phyloP scores from a whole-genome alignment of 1,139 yeast species.

The Blastobotrys petasosporus region DNA sequence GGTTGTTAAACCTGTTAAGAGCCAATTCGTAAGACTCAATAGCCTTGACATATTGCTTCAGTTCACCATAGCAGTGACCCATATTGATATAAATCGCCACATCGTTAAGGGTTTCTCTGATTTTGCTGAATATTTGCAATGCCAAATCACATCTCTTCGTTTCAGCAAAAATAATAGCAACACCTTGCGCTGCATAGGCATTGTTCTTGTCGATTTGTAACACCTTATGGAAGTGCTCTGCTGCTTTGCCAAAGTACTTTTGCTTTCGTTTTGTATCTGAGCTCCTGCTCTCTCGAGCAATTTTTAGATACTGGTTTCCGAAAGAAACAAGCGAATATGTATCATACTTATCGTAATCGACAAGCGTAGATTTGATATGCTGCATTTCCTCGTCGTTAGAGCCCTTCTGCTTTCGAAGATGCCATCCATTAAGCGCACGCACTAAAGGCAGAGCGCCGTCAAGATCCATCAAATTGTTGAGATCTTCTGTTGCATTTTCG shows the following conservation, averaged over 20 bases:
- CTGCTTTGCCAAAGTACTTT: constrained; percentile 78
- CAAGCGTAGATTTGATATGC: constrained; percentile 81
- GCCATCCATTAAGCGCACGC: constrained; percentile 93
- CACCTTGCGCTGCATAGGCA: constrained; percentile 96
- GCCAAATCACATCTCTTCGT: constrained; percentile 73
- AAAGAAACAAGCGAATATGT: constrained; percentile 81
- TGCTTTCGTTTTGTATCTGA: constrained; percentile 59
- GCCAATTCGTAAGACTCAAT: constrained; percentile 87
- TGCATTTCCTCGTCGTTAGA: constrained; percentile 38
- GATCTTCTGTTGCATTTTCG: constrained; percentile 42
- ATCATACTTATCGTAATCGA: constrained; percentile 74
- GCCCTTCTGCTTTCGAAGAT: constrained; percentile 44
- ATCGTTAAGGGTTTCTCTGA: constrained; percentile 84
- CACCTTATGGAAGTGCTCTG: constrained; percentile 85
- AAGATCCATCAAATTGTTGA: constrained; percentile 48
- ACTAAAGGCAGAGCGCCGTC: constrained; percentile 67
- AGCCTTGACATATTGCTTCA: constrained; percentile 77
- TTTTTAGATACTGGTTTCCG: constrained; percentile 77
- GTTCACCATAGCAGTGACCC: constrained; percentile 82
- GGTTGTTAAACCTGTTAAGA: constrained; percentile 50
- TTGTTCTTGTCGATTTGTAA: constrained; percentile 76
- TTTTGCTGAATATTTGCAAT: constrained; percentile 77
- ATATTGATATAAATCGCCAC: constrained; percentile 76
- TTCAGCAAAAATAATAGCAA: constrained; percentile 90
- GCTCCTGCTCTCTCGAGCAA: constrained; percentile 72